These are phyloP conservation scores for Auriscalpium microsporum DNA, from an alignment of 768 basidiomycete genomes.

Conservation along the genomic window DNA sequence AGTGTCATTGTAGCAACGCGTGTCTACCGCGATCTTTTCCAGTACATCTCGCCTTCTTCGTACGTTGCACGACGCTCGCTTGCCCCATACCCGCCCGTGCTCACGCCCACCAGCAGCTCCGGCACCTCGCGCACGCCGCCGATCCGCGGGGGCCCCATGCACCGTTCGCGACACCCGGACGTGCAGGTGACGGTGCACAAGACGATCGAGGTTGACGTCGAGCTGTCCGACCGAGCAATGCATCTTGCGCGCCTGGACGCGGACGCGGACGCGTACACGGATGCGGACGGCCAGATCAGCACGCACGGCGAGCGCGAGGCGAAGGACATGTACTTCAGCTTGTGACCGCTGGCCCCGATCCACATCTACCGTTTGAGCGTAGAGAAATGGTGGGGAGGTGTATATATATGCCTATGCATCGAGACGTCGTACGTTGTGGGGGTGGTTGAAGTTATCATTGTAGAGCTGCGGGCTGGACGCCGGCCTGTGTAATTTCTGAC, in stretches of 20 bases:
- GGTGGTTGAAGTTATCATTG: too few relatives aligned
- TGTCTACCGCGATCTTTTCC: conserved; percentile 3
- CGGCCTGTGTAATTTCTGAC: too few relatives aligned
- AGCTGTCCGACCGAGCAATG: neutral
- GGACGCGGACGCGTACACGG: neutral
- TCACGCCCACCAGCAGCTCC: neutral
- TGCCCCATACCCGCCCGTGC: neutral
- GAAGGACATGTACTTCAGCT: neutral
- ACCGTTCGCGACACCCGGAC: neutral
- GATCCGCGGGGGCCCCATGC: neutral
- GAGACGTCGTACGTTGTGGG: too few relatives aligned
- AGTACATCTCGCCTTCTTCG: conserved; percentile 1
- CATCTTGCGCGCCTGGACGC: neutral
- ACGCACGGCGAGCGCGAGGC: conserved; percentile 3
- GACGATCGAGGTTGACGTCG: conserved; percentile 1
- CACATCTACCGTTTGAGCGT: neutral
- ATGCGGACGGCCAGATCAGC: neutral
- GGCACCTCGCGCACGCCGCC: neutral
- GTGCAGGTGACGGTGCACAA: conserved; percentile 1
- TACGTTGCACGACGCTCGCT: neutral
- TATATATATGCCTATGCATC: neutral
- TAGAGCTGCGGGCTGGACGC: too few relatives aligned
- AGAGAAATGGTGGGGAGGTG: neutral
- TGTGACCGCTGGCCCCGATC: neutral
- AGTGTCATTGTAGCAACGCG: conserved; percentile 2